Conservation (phyloP, 2,329 filamentous ascomycete species). For the Trichoderma asperellum region DNA sequence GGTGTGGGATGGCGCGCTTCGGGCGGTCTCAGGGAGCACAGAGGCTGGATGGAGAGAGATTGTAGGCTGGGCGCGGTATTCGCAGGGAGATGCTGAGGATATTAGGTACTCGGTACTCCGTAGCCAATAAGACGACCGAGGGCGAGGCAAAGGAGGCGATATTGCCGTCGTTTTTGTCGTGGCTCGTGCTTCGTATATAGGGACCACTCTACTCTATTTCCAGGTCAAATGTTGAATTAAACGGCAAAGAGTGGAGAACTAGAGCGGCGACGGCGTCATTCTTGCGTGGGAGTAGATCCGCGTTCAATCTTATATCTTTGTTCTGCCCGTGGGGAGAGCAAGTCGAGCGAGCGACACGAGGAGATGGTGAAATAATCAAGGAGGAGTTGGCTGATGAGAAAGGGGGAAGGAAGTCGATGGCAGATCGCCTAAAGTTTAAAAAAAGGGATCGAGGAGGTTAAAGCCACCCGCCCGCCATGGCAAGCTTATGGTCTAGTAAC, state of each 20-base stretch:
- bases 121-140: not conserved
- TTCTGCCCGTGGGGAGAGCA: not conserved
- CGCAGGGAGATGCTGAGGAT: not conserved
- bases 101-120: not conserved
- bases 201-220: not conserved
- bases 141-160: slow-evolving; percentile 13
- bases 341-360: not conserved
- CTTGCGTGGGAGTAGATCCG: slow-evolving; percentile 6
- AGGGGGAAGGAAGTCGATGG: slow-evolving; percentile 8
- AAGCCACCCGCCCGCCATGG: slow-evolving; percentile 17
- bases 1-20: slow-evolving; percentile 32
- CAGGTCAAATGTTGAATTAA: slow-evolving; percentile 9
- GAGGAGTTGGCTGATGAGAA: not conserved
- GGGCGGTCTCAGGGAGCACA: slow-evolving; percentile 27
- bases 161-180: not conserved
- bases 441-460: slow-evolving; percentile 14
- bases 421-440: slow-evolving; percentile 16
- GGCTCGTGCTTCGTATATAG: not conserved
- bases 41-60: not conserved
- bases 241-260: slow-evolving; percentile 7
- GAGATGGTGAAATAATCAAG: not conserved
- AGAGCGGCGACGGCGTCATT: slow-evolving; percentile 13
- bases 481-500: not conserved
- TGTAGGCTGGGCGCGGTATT: not conserved
- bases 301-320: not conserved